A percentile compares a stretch with the other conserved stretches of the same genome.
Conservation (phyloP, 1,284 basidiomycete genomes). For the Abortiporus biennis region DNA sequence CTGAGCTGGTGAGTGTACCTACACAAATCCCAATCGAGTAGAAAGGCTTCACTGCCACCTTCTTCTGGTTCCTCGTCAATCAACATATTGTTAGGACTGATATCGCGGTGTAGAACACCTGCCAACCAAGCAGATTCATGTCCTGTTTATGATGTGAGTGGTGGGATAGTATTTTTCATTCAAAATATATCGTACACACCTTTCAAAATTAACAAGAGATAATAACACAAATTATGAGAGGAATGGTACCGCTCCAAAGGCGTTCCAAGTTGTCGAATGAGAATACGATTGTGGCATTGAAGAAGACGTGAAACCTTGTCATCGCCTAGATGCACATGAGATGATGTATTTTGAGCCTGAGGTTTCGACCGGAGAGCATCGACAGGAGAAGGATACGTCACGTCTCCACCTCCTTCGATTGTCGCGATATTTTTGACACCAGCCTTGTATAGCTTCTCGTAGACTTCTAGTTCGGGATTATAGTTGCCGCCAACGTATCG, state of each 20-base stretch:
- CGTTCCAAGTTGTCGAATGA: too few species aligned
- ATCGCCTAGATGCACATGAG: background rate
- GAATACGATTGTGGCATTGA: slow-evolving; percentile 2
- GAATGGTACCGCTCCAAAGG: too few species aligned
- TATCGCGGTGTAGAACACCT: slow-evolving; percentile 1
- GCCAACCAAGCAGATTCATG: background rate
- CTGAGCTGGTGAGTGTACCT: background rate
- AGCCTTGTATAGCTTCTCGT: background rate
- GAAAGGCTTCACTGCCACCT: background rate
- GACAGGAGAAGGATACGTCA: background rate
- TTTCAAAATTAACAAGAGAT: too few species aligned
- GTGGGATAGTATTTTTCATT: too few species aligned
- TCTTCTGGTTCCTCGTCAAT: background rate
- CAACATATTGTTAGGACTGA: slow-evolving; percentile 3
- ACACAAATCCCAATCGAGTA: slow-evolving; percentile 3
- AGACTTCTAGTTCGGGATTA: background rate
- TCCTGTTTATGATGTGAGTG: too few species aligned
- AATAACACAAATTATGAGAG: too few species aligned
- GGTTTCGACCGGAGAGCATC: too few species aligned
- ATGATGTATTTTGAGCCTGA: background rate
- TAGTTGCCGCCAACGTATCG: too few species aligned
- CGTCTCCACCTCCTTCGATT: slow-evolving; percentile 24
- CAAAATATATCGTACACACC: too few species aligned
- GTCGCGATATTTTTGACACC: slow-evolving; percentile 3
- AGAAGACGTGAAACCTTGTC: background rate